Conservation (phyloP, 768 basidiomycete species). For the Leccinum broughii region DNA sequence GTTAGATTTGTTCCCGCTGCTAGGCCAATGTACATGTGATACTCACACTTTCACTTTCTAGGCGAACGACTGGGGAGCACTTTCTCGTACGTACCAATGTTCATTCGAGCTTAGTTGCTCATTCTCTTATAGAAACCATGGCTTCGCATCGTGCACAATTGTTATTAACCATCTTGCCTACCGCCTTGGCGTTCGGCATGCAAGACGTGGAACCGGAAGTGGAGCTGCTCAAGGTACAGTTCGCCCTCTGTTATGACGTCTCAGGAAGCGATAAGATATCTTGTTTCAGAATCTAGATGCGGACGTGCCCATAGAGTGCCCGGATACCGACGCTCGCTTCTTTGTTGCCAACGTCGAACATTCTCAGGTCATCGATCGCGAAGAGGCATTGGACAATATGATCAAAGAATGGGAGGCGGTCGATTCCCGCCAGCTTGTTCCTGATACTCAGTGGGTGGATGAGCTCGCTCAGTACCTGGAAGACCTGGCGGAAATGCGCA, state of each 20-base stretch:
- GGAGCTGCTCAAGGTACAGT: slow-evolving; percentile 51
- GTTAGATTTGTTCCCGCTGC: slow-evolving; percentile 27
- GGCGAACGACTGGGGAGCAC: slow-evolving; percentile 64
- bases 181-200: slow-evolving; percentile 49
- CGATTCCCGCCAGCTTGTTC: slow-evolving; percentile 32
- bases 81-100: slow-evolving; percentile 44
- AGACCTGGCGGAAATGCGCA: slow-evolving; percentile 43
- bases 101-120: not conserved
- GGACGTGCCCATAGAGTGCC: slow-evolving; percentile 38
- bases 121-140: slow-evolving; percentile 41
- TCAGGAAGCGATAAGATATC: not conserved
- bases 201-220: slow-evolving; percentile 44
- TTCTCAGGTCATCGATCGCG: slow-evolving; percentile 14
- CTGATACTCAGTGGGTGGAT: slow-evolving; percentile 45
- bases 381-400: slow-evolving; percentile 16
- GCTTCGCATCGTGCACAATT: slow-evolving; percentile 46
- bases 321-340: slow-evolving; percentile 40
- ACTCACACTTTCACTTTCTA: slow-evolving; percentile 20
- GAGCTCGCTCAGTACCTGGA: slow-evolving; percentile 42
- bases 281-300: slow-evolving; percentile 53
- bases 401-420: slow-evolving; percentile 33
- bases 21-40: not conserved
- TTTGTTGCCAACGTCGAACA: slow-evolving; percentile 26
- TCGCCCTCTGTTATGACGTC: not conserved
- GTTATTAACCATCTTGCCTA: slow-evolving; percentile 41